Base-by-base conservation (phyloP, 2,329 filamentous ascomycete genomes). In the Acephala macrosclerotiorum region DNA sequence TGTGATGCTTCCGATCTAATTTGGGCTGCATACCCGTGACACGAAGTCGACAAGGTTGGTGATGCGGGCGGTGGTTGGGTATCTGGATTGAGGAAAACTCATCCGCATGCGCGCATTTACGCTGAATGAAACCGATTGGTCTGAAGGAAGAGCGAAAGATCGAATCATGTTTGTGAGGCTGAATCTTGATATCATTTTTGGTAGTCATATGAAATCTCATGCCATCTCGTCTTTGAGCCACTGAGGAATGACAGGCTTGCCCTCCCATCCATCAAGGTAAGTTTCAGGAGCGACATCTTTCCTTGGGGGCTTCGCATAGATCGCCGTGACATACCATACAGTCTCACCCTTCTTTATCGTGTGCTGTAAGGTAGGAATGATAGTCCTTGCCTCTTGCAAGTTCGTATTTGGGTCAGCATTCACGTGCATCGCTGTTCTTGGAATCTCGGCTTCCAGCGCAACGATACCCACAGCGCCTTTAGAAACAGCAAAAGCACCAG, bases 341-440 rank as follows among this genome's bases (percentile, higher is more conserved):
- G 81, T 83, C 71, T 86, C 80, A 0, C 86, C 89, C 53, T 82
- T 80, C 61, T 80, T 79, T 40, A 94, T 76, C 29, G 86, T 88
- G 68, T 85, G 83, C 74, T 89, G 86, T 73, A 94, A 77, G 35
- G 89, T 89, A 26, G 92, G 92, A 71, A 94, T 85, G 49, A 91
- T 83, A 3, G 90, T 93, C 65, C 91, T 81, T 65, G 88, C 87
- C 79, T 93, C 89, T 2, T 93, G 82, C 38, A 94, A 79, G 77
- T 94, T 94, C 57, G 89, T 91, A 79, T 94, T 94, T 7, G 91
- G 91, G 75, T 94, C 92, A 12, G 91, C 90, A 64, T 93, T 88
- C 57, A 94, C 87, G 29, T 93, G 81, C 74, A 85, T 88, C 2
- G 91, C 91, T 61, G 51, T 72, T 77, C 61, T 74, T 69, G 3